Conservation (phyloP, 1,284 basidiomycete genomes). For the Boletus smithii region DNA sequence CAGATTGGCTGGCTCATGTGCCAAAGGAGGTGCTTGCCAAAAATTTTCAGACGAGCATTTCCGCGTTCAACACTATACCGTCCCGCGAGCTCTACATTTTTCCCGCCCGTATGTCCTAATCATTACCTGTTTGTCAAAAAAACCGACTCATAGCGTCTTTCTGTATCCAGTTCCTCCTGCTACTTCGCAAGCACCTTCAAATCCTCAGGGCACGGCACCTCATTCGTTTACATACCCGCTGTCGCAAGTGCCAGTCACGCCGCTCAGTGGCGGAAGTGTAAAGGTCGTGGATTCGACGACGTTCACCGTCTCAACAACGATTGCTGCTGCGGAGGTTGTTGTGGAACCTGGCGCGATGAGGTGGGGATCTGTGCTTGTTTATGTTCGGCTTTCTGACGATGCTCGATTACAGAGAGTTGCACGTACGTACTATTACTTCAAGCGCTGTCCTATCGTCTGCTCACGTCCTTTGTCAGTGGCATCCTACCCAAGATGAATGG, state of each 20-base stretch:
- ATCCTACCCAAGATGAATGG: slow-evolving; percentile 44
- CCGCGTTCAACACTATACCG: slow-evolving; percentile 47
- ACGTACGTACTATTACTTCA: slow-evolving; percentile 36
- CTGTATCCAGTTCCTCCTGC: slow-evolving; percentile 38
- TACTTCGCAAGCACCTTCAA: slow-evolving; percentile 44
- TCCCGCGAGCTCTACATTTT: slow-evolving; percentile 51
- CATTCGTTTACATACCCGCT: slow-evolving; percentile 51
- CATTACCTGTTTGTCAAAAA: background rate
- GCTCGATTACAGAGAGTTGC: slow-evolving; percentile 42
- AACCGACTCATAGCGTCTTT: background rate
- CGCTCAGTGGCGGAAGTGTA: slow-evolving; percentile 55
- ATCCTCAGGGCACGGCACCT: slow-evolving; percentile 51
- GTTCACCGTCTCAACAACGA: slow-evolving; percentile 50
- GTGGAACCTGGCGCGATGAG: slow-evolving; percentile 56
- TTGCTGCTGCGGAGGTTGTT: slow-evolving; percentile 53
- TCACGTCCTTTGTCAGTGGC: slow-evolving; percentile 43
- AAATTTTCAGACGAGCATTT: slow-evolving; percentile 42
- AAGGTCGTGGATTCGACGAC: slow-evolving; percentile 57
- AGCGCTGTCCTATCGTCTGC: slow-evolving; percentile 53
- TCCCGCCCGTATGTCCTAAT: slow-evolving; percentile 35
- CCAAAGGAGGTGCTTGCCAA: slow-evolving; percentile 52
- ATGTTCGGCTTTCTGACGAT: slow-evolving; percentile 33
- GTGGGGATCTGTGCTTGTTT: slow-evolving; percentile 21
- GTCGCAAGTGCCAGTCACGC: slow-evolving; percentile 43
- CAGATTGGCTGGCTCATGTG: slow-evolving; percentile 48